These are phyloP conservation scores for Thraustotheca clavata DNA, from an alignment of 352 stramenopile genomes.

Conservation along the genomic window DNA sequence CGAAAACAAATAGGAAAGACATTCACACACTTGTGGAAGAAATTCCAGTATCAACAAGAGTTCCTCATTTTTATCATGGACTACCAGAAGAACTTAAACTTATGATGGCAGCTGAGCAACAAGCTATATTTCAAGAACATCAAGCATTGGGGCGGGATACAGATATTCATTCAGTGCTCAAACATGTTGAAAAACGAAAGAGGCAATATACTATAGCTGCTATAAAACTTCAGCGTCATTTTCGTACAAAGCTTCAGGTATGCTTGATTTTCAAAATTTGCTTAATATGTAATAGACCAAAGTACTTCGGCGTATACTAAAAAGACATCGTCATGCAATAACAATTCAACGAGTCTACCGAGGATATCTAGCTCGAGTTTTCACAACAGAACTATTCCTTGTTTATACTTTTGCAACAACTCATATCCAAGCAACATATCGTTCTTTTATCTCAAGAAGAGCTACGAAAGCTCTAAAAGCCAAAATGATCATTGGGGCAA, in stretches of 20 bases:
- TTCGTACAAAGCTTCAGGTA: slow-evolving; percentile 32
- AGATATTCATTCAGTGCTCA: slow-evolving; percentile 27
- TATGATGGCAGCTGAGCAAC: slow-evolving; percentile 43
- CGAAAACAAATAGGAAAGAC: background rate
- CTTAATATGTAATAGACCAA: slow-evolving; percentile 26
- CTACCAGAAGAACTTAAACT: slow-evolving; percentile 60
- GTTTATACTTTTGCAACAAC: slow-evolving; percentile 44
- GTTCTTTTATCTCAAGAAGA: slow-evolving; percentile 37
- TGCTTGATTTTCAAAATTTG: background rate
- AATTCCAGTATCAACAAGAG: slow-evolving; percentile 25
- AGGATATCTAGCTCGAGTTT: slow-evolving; percentile 39
- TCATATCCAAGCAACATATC: slow-evolving; percentile 63
- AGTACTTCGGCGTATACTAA: slow-evolving; percentile 33
- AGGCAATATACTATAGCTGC: slow-evolving; percentile 37
- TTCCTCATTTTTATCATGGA: slow-evolving; percentile 71
- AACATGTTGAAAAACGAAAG: slow-evolving; percentile 49
- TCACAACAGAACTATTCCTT: slow-evolving; percentile 35
- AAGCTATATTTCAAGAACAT: background rate
- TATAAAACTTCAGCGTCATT: slow-evolving; percentile 43
- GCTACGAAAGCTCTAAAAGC: slow-evolving; percentile 28
- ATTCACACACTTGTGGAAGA: background rate
- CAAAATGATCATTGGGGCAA: slow-evolving; percentile 26
- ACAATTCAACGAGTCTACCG: slow-evolving; percentile 55
- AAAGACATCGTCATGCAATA: slow-evolving; percentile 35
- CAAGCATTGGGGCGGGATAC: background rate